phyloP scores from a whole-genome alignment of 2,329 filamentous ascomycete genomes.

The Chrysosporium queenslandicum region DNA sequence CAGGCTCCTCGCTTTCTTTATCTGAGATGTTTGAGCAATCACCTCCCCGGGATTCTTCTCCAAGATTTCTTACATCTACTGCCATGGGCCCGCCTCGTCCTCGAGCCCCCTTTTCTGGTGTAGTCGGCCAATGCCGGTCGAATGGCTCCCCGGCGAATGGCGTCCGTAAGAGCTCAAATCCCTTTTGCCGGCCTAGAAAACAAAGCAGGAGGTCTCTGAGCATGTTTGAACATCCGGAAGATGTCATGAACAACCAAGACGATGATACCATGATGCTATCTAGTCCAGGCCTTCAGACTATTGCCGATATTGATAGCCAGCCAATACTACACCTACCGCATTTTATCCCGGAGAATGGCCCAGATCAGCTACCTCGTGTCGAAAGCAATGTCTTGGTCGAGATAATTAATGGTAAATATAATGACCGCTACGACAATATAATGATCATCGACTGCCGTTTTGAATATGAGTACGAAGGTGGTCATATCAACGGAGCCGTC shows the following conservation, averaged over 20 bases:
- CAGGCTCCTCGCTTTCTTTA: conserved; percentile 56
- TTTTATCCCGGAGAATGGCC: conserved; percentile 67
- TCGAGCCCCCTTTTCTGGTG: conserved; percentile 55
- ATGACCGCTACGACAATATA: conserved; percentile 64
- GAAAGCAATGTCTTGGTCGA: conserved; percentile 69
- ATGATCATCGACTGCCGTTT: conserved; percentile 94
- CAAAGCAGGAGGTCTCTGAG: conserved; percentile 86
- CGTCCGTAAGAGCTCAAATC: conserved; percentile 62
- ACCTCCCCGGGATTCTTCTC: conserved; percentile 53
- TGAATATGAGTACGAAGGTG: conserved; percentile 96
- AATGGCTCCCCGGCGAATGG: conserved; percentile 65
- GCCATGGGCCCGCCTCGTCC: conserved; percentile 52
- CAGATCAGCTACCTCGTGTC: conserved; percentile 82
- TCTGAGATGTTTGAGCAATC: conserved; percentile 75
- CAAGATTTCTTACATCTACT: conserved; percentile 48
- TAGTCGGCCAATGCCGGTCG: conserved; percentile 45
- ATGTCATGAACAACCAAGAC: conserved; percentile 70
- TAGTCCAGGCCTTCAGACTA: conserved; percentile 55
- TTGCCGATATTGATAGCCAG: conserved; percentile 73
- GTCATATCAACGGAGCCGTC: conserved; percentile 84
- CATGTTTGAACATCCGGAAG: conserved; percentile 92
- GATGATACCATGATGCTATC: conserved; percentile 49
- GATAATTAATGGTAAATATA: conserved; percentile 78
- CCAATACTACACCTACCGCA: conserved; percentile 69
- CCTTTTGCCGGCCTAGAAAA: conserved; percentile 66